These are phyloP conservation scores for Vachellia pachyceras DNA, from an alignment of 306 rosid genomes.

Conservation along the genomic window DNA sequence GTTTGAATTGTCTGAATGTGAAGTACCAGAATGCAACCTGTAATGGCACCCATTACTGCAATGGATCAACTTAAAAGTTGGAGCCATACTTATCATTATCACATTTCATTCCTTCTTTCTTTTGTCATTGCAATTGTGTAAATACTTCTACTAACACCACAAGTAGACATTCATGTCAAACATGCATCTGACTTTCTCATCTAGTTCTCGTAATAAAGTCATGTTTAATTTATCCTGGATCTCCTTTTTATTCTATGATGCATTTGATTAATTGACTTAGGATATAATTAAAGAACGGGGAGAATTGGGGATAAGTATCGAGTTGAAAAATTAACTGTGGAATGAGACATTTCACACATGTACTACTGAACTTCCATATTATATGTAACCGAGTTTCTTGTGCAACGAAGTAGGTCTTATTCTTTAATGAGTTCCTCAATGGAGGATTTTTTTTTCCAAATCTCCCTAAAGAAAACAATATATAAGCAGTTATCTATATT, in stretches of 20 bases:
- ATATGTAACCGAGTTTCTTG: too few species aligned
- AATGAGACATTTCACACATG: too few species aligned
- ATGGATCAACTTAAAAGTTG: slow-evolving; percentile 69
- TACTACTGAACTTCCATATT: too few species aligned
- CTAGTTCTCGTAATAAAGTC: slow-evolving; percentile 65
- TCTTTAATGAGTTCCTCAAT: too few species aligned
- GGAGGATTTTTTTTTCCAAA: too few species aligned
- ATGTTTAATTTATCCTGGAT: slow-evolving; percentile 20
- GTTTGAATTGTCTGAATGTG: too few species aligned
- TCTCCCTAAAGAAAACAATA: not conserved
- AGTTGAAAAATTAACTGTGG: too few species aligned
- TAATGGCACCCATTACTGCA: slow-evolving; percentile 88
- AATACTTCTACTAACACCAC: slow-evolving; percentile 63
- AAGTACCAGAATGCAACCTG: slow-evolving; percentile 62
- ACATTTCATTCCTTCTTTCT: slow-evolving; percentile 42
- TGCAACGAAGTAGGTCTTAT: too few species aligned
- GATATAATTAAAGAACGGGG: not conserved
- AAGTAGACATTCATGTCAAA: slow-evolving; percentile 71
- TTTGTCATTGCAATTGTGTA: slow-evolving; percentile 76
- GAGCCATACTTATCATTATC: slow-evolving; percentile 42
- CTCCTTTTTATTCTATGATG: not conserved
- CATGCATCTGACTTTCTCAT: slow-evolving; percentile 68
- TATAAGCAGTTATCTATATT: not conserved
- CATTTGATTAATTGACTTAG: not conserved
- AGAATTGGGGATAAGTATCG: too few species aligned